These are phyloP conservation scores for Fraxinus ornus DNA, from an alignment of 305 asterid species.

Conservation along the genomic window DNA sequence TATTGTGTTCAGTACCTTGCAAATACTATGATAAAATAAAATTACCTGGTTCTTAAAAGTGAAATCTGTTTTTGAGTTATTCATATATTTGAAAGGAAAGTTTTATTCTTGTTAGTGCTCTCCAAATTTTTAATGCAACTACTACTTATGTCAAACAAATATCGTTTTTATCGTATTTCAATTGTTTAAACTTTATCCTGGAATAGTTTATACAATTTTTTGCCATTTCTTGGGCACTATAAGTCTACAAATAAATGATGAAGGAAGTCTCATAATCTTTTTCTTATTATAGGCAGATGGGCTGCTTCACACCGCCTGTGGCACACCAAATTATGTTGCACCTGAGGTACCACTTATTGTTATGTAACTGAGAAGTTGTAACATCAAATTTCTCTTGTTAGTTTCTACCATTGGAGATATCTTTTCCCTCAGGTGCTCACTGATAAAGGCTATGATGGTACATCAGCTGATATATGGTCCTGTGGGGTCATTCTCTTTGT, in stretches of 20 bases:
- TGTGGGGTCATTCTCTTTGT: conserved; percentile 87
- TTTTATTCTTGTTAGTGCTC: not conserved
- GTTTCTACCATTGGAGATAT: conserved; percentile 27
- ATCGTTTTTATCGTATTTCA: not conserved
- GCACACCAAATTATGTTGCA: conserved; percentile 89
- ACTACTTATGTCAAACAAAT: not conserved
- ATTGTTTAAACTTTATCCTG: not conserved
- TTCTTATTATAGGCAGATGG: conserved; percentile 58
- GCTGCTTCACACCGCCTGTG: conserved; percentile 85
- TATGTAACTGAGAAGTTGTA: conserved; percentile 6
- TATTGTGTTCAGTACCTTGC: not conserved
- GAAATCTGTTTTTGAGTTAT: not conserved
- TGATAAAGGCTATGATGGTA: conserved; percentile 78
- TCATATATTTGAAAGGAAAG: not conserved
- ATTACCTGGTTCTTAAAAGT: not conserved
- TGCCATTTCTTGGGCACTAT: not conserved
- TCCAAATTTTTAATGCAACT: not conserved
- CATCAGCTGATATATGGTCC: conserved; percentile 82
- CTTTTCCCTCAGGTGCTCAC: conserved; percentile 52
- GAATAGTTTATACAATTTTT: not conserved
- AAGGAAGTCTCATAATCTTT: conserved; percentile 19
- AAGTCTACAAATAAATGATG: not conserved
- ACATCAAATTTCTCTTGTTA: conserved; percentile 18
- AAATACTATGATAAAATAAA: not conserved
- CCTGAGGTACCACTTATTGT: conserved; percentile 63